A percentile compares a stretch with the other conserved stretches of the same genome.
Conservation (phyloP, 106 monocot species). For the Dendrobium chrysotoxum region DNA sequence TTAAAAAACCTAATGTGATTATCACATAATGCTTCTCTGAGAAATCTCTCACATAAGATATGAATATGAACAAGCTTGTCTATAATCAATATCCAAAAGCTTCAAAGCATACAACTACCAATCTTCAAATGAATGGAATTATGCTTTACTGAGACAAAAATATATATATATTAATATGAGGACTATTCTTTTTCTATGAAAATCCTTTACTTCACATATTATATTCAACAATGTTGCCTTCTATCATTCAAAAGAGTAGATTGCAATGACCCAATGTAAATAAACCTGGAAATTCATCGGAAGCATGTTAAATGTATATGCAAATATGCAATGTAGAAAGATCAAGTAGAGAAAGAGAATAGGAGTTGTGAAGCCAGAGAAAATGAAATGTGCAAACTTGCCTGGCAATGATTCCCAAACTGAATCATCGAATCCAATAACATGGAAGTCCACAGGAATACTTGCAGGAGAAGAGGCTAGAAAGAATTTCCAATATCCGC, state of each 20-base stretch:
- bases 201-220: not conserved
- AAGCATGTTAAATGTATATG: not conserved
- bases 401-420: slow-evolving; percentile 79
- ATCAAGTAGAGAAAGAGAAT: not conserved
- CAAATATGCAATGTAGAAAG: not conserved
- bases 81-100: not conserved
- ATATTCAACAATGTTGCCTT: not conserved
- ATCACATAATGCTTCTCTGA: not conserved
- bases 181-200: not conserved
- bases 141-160: no score
- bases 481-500: slow-evolving; percentile 87
- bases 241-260: not conserved
- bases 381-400: slow-evolving; percentile 21
- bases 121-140: slow-evolving; percentile 2
- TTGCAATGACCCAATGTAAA: not conserved
- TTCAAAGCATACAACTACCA: not conserved
- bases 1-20: not conserved
- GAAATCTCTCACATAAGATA: slow-evolving; percentile 1
- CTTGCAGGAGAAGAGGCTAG: slow-evolving; percentile 47
- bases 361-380: not conserved
- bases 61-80: not conserved
- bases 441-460: slow-evolving; percentile 62
- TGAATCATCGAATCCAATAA: slow-evolving; percentile 67
- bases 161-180: no score
- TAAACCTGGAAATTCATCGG: not conserved